phyloP scores from a whole-genome alignment of 768 basidiomycete species.

The Leccinum longicurvipes region DNA sequence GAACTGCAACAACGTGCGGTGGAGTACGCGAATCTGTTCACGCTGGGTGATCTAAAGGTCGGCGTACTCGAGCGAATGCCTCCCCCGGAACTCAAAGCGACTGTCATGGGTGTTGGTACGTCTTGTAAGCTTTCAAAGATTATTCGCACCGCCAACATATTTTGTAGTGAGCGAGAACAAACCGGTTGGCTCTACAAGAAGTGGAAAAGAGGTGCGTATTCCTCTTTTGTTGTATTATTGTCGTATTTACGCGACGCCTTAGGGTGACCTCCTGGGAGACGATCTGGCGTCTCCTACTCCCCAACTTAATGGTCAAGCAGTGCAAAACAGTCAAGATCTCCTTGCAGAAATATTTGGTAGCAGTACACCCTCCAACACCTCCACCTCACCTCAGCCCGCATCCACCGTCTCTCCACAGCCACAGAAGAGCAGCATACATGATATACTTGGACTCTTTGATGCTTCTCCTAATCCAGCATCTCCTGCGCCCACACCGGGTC shows the following conservation, averaged over 20 bases:
- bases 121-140: constrained; percentile 2
- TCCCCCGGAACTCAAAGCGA: constrained; percentile 96
- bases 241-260: constrained; percentile 6
- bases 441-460: constrained; percentile 89
- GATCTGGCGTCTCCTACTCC: constrained; percentile 50
- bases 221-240: not conserved
- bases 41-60: constrained; percentile 64
- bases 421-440: constrained; percentile 67
- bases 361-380: constrained; percentile 29
- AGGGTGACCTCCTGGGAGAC: constrained; percentile 81
- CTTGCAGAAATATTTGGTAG: constrained; percentile 91
- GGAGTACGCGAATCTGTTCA: constrained; percentile 87
- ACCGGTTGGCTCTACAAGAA: constrained; percentile 87
- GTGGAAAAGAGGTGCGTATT: constrained; percentile 62
- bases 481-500: constrained; percentile 11
- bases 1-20: constrained; percentile 96
- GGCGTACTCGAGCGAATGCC: constrained; percentile 98
- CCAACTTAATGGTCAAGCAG: constrained; percentile 40
- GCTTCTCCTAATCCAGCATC: constrained; percentile 38
- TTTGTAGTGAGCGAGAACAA: constrained; percentile 87
- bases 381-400: constrained; percentile 31
- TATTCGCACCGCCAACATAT: constrained; percentile 1
- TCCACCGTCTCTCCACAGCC: constrained; percentile 43
- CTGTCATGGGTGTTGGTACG: constrained; percentile 89
- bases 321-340: constrained; percentile 76